phyloP scores from a whole-genome alignment of 2,329 filamentous ascomycete species.

The Botryotinia globosa region DNA sequence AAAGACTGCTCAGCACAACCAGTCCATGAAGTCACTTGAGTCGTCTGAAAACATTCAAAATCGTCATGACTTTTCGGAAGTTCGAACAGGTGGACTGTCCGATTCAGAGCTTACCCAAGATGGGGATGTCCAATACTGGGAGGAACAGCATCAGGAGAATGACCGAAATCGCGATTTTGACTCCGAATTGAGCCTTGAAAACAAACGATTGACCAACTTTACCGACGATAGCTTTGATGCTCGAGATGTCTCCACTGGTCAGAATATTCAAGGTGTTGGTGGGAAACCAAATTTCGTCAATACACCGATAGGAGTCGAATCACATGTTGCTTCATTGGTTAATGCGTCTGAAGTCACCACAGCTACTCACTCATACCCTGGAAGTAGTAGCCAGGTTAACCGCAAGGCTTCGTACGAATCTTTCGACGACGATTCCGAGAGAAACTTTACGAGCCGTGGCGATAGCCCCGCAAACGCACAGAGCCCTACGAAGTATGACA shows the following conservation, averaged over 20 bases:
- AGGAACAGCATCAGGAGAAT: constrained; percentile 39
- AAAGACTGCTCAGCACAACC: constrained; percentile 51
- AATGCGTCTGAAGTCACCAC: constrained; percentile 78
- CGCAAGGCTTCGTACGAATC: constrained; percentile 38
- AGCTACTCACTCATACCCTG: constrained; percentile 49
- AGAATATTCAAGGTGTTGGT: constrained; percentile 67
- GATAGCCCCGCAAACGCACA: constrained; percentile 46
- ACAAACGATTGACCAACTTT: constrained; percentile 51
- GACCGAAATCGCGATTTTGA: constrained; percentile 49
- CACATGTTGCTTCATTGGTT: constrained; percentile 80
- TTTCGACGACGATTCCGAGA: constrained; percentile 39
- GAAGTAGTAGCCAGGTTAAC: constrained; percentile 42
- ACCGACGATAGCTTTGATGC: constrained; percentile 56
- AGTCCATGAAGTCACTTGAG: constrained; percentile 52
- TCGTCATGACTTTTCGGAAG: constrained; percentile 37
- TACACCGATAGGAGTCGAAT: constrained; percentile 72
- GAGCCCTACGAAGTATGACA: constrained; percentile 33
- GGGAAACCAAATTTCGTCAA: constrained; percentile 77
- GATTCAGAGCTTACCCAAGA: constrained; percentile 48
- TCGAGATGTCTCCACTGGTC: constrained; percentile 58
- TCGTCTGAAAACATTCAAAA: constrained; percentile 36
- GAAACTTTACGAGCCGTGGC: constrained; percentile 37
- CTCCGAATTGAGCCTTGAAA: constrained; percentile 54
- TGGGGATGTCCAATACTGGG: constrained; percentile 38
- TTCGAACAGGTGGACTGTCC: constrained; percentile 38